Evolutionary conservation across 2,329 filamentous ascomycete genomes (phyloP), one percentile per base, ranked within the genome.

Genomic region (Pestalotiopsis sp.): DNA sequence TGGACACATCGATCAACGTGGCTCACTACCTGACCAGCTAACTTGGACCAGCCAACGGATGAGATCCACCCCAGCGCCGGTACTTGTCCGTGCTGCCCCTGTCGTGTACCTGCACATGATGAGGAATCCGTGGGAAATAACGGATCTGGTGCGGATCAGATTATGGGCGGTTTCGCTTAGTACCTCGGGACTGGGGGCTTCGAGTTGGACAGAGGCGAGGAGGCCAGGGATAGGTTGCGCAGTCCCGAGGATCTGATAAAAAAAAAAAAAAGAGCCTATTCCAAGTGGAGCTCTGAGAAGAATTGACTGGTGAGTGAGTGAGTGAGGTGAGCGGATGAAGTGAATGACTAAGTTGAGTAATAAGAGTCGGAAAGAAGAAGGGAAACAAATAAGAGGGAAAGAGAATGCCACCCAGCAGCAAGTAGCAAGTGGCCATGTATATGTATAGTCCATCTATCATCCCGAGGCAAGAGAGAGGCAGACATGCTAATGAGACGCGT

Each of bases 91-190:
- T 58, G 27, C 27, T 9, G 20, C 23, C 27, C 23, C 31, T 17
- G 27, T 14, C 27, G 12, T 17, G 58, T 58, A 61, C 58, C 58
- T 31, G 23, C 7, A 31, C 23, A 61, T 61, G 60, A 45, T 61
- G 60, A 45, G 60, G 31, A 63, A 63, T 63, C 60, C 17, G 41
- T 14, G 41, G 17, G 41, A 45, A 63, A 45, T 41, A 39, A 38
- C 60, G 60, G 60, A 63, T 36, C 60, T 45, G 38, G 60, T 63
- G 60, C 60, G 60, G 60, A 63, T 63, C 60, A 23, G 60, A 63
- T 63, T 41, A 63, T 36, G 36, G 23, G 60, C 38, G 58, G 58
- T 58, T 36, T 61, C 58, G 58, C 58, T 61, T 61, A 36, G 23
- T 23, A 23, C 25, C 25, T 58, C n/a, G 20, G 55, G 55, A 27